Evolutionary conservation across 192 early-diverging fungal species (phyloP).

Genomic region (Backusella westeae): DNA sequence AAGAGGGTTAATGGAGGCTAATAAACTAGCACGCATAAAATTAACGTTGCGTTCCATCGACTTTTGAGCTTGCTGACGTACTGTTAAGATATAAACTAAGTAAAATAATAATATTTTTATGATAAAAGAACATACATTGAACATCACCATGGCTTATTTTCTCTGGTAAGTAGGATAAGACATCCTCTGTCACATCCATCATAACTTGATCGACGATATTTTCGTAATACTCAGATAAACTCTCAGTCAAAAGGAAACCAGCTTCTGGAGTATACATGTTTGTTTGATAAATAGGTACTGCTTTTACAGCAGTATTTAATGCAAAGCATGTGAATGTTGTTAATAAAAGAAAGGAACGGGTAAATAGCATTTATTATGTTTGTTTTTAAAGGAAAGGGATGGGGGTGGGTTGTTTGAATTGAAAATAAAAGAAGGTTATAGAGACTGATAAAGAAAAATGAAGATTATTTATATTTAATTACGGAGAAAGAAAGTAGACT

Average conservation of each 20-base stretch:
- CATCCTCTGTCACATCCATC: slow-evolving; percentile 2
- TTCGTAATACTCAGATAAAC: slow-evolving; percentile 30
- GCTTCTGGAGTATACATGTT: not conserved
- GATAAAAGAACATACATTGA: slow-evolving; percentile 6
- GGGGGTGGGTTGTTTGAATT: slow-evolving; percentile 5
- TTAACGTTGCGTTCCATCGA: slow-evolving; percentile 15
- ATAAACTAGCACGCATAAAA: slow-evolving; percentile 21
- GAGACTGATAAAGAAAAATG: slow-evolving; percentile 22
- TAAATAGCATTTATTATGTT: slow-evolving; percentile 2
- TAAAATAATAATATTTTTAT: not conserved
- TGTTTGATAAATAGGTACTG: slow-evolving; percentile 1
- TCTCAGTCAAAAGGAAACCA: slow-evolving; percentile 12
- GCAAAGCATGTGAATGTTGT: not conserved
- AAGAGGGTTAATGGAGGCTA: slow-evolving; percentile 22
- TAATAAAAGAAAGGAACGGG: slow-evolving; percentile 9
- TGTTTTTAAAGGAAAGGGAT: slow-evolving; percentile 10
- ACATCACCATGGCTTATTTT: not conserved
- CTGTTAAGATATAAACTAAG: not conserved
- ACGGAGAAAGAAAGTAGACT: slow-evolving; percentile 4
- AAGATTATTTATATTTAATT: slow-evolving; percentile 13
- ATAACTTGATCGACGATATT: slow-evolving; percentile 27
- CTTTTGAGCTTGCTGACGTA: not conserved
- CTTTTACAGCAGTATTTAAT: not conserved
- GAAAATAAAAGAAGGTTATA: slow-evolving; percentile 12
- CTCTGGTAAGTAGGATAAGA: slow-evolving; percentile 12